Percentiles rank a stretch among this genome's conserved stretches.
phyloP scores from a whole-genome alignment of 352 stramenopile genomes.

The Globisporangium viniferum region DNA sequence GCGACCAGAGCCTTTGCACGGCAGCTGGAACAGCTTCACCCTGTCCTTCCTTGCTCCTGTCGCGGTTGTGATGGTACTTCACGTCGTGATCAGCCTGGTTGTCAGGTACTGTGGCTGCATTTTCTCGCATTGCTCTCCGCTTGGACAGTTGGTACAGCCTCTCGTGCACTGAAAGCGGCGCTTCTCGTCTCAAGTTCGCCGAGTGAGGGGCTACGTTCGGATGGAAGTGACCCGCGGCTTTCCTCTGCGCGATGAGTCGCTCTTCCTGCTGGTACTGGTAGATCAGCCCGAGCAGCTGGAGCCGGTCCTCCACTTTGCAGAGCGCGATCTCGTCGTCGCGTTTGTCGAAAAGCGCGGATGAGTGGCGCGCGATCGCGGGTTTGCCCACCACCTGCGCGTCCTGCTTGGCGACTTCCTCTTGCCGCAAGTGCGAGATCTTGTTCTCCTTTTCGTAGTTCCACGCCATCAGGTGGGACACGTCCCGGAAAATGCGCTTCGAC shows the following conservation, averaged over 20 bases:
- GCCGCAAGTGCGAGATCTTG: slow-evolving; percentile 45
- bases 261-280: slow-evolving; percentile 72
- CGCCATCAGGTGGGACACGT: slow-evolving; percentile 56
- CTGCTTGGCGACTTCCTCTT: slow-evolving; percentile 29
- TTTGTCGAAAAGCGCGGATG: slow-evolving; percentile 27
- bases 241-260: slow-evolving; percentile 23
- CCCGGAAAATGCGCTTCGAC: slow-evolving; percentile 55
- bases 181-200: slow-evolving; percentile 30
- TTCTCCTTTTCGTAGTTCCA: slow-evolving; percentile 61
- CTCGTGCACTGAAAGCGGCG: slow-evolving; percentile 34
- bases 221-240: slow-evolving; percentile 16
- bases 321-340: slow-evolving; percentile 48
- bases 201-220: slow-evolving; percentile 56
- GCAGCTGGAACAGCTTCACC: slow-evolving; percentile 14
- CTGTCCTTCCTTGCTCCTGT: background rate
- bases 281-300: slow-evolving; percentile 66
- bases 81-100: slow-evolving; percentile 9
- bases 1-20: slow-evolving; percentile 32
- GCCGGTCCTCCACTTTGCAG: slow-evolving; percentile 65
- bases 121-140: slow-evolving; percentile 3
- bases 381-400: slow-evolving; percentile 27
- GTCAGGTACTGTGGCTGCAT: background rate
- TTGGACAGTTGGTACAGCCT: slow-evolving; percentile 50
- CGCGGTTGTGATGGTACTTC: background rate
- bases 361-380: slow-evolving; percentile 34